Base-by-base conservation (phyloP, 2,329 filamentous ascomycete genomes). In the Sphaerostilbella broomeana region DNA sequence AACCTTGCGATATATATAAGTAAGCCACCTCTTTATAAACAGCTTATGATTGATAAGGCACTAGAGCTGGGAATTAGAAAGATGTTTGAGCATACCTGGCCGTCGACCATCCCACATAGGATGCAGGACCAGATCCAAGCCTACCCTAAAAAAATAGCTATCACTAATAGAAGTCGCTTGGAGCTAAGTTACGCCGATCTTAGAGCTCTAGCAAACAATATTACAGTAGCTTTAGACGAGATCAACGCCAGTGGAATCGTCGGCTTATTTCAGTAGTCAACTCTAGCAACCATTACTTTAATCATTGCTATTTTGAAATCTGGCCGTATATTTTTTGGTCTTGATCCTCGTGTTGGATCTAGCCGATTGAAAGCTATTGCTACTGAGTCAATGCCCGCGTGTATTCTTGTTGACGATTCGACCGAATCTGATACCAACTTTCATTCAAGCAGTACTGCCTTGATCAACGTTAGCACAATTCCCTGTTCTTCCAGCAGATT, bases 231-330 rank as follows among this genome's bases (percentile, higher is more conserved):
- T 2, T 32, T 46, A 2, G n/a, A n/a, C n/a, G n/a, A n/a, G n/a
- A 26, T 43, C 12, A 24, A 33, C 10, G 12, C 11, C 10, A 42
- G 41, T 0, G 50, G 50, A 8, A 36, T 40, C 1, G 58, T 74
- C 3, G 59, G 48, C 1, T 63, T 73, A 2, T 63, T 68, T 34
- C 60, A 64, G 25, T 35, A 65, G 4, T 55, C 69, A 0, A 45
- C 52, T 0, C 25, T 49, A 0, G 59, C 68, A 26, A 63, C 51
- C 51, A 44, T 65, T 4, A 57, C 44, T 33, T 63, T 61, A 0
- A 39, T 70, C 33, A 52, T 70, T 6, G 69, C 62, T n/a, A 65
- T 70, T 25, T 43, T 60, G 39, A 50, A 56, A 0, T 29, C 64
- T 8, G 67, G 65, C 0, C 56, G 46, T 2, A 47, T 58, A 1